Conservation (phyloP, 78 protist species). For the Protostelium mycophagum region DNA sequence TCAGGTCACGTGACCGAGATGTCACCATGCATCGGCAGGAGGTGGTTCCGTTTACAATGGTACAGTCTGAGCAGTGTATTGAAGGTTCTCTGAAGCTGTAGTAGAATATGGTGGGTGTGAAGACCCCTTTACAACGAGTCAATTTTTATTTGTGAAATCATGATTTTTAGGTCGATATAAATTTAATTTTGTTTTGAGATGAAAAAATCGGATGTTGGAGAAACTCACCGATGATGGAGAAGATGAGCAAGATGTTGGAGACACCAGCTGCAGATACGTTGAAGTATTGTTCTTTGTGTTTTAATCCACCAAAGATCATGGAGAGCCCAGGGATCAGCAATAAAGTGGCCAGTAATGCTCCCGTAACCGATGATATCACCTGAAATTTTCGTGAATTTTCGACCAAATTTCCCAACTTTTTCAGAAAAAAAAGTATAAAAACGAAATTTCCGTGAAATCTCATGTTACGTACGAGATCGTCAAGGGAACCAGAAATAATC, state of each 20-base stretch:
- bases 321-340: constrained; percentile 76
- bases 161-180: no score
- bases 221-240: constrained; percentile 64
- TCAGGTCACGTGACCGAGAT: neutral
- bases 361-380: constrained; percentile 51
- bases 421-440: neutral
- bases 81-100: constrained; percentile 27
- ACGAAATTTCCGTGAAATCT: constrained; percentile 34
- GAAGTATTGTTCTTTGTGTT: constrained; percentile 72
- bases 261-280: constrained; percentile 72
- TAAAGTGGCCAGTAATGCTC: constrained; percentile 68
- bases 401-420: neutral
- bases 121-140: constrained; percentile 6
- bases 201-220: no score
- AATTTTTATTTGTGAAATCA: no score
- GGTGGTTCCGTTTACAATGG: neutral
- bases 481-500: constrained; percentile 3
- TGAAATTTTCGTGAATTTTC: neutral
- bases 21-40: neutral
- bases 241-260: constrained; percentile 48
- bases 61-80: constrained; percentile 27
- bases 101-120: constrained; percentile 73
- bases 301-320: constrained; percentile 75
- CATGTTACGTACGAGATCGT: constrained; percentile 19
- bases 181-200: no score